These are phyloP conservation scores for Fusarium sp. DNA, from an alignment of 2,329 filamentous ascomycete genomes.

Conservation along the genomic window DNA sequence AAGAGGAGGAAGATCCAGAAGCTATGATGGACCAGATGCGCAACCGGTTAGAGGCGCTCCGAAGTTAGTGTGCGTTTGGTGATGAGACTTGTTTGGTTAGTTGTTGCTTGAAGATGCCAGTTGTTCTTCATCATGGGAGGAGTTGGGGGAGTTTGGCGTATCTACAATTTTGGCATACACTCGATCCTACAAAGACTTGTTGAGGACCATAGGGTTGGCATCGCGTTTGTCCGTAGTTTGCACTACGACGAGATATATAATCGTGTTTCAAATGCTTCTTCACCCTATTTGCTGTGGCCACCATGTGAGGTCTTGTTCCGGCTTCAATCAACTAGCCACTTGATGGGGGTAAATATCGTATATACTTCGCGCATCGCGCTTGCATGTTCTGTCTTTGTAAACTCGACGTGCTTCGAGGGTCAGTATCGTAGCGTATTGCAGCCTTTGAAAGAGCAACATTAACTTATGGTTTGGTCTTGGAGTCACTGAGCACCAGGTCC, in stretches of 20 bases:
- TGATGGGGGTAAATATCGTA: not conserved
- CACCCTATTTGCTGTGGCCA: not conserved
- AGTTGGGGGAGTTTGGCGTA: constrained; percentile 35
- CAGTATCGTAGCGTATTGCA: not conserved
- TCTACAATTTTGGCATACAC: constrained; percentile 29
- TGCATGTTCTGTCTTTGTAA: not conserved
- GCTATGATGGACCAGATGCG: constrained; percentile 95
- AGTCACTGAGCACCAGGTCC: not conserved
- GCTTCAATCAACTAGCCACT: not conserved
- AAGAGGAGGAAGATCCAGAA: constrained; percentile 82
- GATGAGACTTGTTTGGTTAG: not conserved
- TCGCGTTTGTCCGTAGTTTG: not conserved
- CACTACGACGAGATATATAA: not conserved
- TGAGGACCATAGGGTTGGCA: not conserved
- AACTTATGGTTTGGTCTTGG: not conserved
- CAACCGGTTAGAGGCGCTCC: constrained; percentile 86
- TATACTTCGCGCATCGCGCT: not conserved
- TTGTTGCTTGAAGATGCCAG: constrained; percentile 6
- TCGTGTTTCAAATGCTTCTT: not conserved
- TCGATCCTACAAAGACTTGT: constrained; percentile 12
- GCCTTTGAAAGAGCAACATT: not conserved
- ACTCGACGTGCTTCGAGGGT: not conserved
- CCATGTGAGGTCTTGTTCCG: not conserved
- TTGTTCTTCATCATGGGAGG: constrained; percentile 28
- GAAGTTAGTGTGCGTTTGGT: constrained; percentile 66